Evolutionary conservation across 1,139 yeast species (phyloP).

Genomic region (Zygosaccharomyces sapae): DNA sequence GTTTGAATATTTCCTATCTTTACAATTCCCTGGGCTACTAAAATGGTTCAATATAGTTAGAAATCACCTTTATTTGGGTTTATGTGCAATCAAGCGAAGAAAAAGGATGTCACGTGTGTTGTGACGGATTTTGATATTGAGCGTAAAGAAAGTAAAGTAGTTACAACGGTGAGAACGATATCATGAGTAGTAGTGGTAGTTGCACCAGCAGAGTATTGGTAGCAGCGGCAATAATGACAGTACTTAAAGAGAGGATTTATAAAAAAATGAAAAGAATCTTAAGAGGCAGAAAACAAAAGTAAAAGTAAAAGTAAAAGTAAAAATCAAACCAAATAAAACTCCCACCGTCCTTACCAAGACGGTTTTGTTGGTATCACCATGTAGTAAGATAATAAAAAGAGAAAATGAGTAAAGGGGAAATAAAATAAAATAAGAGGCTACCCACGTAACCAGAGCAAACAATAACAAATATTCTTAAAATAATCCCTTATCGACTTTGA

Average conservation of each 20-base stretch:
- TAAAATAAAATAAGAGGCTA: too few relatives aligned
- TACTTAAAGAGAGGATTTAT: constrained; percentile 2
- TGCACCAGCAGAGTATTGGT: too few relatives aligned
- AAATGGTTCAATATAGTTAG: not conserved
- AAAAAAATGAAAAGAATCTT: too few relatives aligned
- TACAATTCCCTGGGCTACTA: not conserved
- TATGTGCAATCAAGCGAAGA: not conserved
- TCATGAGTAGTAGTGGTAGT: not conserved
- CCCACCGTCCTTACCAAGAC: not conserved
- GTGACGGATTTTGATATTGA: not conserved
- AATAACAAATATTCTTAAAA: not conserved
- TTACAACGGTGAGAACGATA: not conserved
- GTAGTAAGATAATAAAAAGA: not conserved
- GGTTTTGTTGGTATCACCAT: not conserved
- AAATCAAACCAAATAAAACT: not conserved
- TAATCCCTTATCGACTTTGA: constrained; percentile 1
- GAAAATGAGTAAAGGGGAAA: too few relatives aligned
- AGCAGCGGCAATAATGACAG: not conserved
- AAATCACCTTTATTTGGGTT: not conserved
- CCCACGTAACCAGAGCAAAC: not conserved
- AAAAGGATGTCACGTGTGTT: constrained; percentile 5
- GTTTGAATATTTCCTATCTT: not conserved
- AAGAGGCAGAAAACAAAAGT: not conserved
- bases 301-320: not conserved
- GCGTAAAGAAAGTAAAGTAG: not conserved